These are phyloP conservation scores for Cornus florida DNA, from an alignment of 148 eudicot genomes.

Conservation along the genomic window DNA sequence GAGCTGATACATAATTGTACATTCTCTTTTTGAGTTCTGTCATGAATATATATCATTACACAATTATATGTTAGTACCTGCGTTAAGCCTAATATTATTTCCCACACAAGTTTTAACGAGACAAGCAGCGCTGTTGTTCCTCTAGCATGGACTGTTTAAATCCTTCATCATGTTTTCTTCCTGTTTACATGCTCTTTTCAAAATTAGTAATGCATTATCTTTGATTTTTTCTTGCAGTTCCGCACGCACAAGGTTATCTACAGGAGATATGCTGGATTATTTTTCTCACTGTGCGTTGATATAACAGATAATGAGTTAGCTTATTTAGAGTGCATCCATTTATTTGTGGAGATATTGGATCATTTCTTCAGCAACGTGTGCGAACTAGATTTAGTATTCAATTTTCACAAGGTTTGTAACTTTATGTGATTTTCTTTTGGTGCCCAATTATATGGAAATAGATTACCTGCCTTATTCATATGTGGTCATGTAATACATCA, in stretches of 20 bases:
- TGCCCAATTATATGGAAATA: background rate
- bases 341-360: conserved; percentile 96
- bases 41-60: background rate
- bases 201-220: background rate
- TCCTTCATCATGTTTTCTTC: background rate
- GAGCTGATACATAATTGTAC: background rate
- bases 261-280: conserved; percentile 93
- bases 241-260: conserved; percentile 94
- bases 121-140: background rate
- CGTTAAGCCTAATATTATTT: background rate
- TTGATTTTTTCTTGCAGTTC: conserved; percentile 57
- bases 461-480: background rate
- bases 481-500: too few species aligned
- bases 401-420: conserved; percentile 65
- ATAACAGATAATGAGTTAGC: conserved; percentile 97
- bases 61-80: background rate
- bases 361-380: conserved; percentile 99
- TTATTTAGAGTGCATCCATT: conserved; percentile 88
- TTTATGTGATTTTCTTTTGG: background rate
- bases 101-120: too few species aligned
- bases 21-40: background rate
- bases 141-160: background rate
- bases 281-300: conserved; percentile 91
- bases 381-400: conserved; percentile 94
- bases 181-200: background rate